Evolutionary conservation across 108 stramenopile genomes (phyloP), one percentile per base, ranked within the genome.

Genomic region (Seminavis robusta): DNA sequence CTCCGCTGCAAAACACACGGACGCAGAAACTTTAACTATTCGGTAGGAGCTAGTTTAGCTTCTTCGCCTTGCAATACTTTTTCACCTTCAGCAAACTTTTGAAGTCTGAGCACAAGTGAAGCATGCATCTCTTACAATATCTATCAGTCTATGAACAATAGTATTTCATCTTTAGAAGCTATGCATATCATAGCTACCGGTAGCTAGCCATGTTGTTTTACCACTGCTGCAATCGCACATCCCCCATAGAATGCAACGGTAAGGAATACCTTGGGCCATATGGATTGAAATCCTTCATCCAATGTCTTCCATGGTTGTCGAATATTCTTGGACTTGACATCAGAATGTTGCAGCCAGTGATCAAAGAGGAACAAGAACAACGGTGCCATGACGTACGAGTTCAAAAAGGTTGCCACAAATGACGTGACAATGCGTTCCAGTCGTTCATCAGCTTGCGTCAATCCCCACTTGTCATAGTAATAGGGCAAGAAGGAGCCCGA

Each of bases 331-430:
- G 53, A 52, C 4, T 41, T 16, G 17, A 39, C 39, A 13, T 24
- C 17, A n/a, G n/a, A n/a, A 6, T 52, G 61, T 30, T 33, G n/a
- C 37, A 54, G 4, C 61, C 61, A 63, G 28, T 15, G 33, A n/a
- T 39, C 17, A 42, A 63, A 63, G 4, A 63, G 15, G 20, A 63
- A 54, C 16, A 54, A 32, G 52, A 63, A 32, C 6, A 63, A 31
- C 13, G 61, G 61, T 6, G 40, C 27, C 52, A 54, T 37, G 40
- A 63, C 21, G 51, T 63, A 63, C 10, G 61, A 37, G 39, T 63
- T 63, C 7, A 52, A 27, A 17, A 52, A 43, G 5, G 52, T 54
- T 10, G 11, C 21, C 10, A 63, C 16, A 15, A 16, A 11, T 11
- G 13, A 15, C 24, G 11, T 36, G 7, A 54, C 41, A 7, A 47